Conservation (phyloP, 306 rosid species). For the Sesbania bispinosa region DNA sequence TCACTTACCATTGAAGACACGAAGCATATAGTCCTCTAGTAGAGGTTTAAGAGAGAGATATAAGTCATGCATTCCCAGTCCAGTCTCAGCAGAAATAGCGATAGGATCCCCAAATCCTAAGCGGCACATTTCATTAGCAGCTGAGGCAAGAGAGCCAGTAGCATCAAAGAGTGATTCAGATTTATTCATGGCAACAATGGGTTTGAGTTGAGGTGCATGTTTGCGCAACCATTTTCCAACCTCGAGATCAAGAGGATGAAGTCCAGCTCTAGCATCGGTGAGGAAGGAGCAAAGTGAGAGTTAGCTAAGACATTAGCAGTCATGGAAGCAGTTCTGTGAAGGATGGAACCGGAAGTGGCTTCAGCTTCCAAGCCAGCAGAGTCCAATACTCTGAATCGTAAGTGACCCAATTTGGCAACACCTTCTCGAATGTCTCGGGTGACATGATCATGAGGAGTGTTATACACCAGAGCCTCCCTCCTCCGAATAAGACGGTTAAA, state of each 20-base stretch:
- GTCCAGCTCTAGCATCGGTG: constrained; percentile 84
- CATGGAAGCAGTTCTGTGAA: constrained; percentile 78
- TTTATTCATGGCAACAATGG: constrained; percentile 78
- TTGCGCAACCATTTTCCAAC: constrained; percentile 90
- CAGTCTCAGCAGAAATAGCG: constrained; percentile 95
- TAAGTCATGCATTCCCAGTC: constrained; percentile 83
- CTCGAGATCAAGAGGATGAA: constrained; percentile 83
- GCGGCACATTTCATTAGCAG: constrained; percentile 60
- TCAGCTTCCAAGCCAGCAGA: constrained; percentile 89
- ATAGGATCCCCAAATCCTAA: constrained; percentile 95
- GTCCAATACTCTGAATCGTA: constrained; percentile 85
- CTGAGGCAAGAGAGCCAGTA: constrained; percentile 47
- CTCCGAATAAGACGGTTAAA: constrained; percentile 62
- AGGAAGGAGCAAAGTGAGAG: constrained; percentile 72
- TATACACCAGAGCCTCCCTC: constrained; percentile 93
- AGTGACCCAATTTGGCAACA: constrained; percentile 79
- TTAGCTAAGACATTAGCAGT: constrained; percentile 63
- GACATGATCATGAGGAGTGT: constrained; percentile 91
- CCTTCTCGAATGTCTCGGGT: constrained; percentile 94
- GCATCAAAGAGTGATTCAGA: constrained; percentile 72
- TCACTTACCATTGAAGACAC: constrained; percentile 50
- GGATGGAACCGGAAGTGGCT: constrained; percentile 77
- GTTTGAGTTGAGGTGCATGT: constrained; percentile 67
- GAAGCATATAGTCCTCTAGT: constrained; percentile 65
- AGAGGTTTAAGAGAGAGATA: constrained; percentile 60